Evolutionary conservation across 352 stramenopile species (phyloP).

Genomic region (Pythium brassicae): DNA sequence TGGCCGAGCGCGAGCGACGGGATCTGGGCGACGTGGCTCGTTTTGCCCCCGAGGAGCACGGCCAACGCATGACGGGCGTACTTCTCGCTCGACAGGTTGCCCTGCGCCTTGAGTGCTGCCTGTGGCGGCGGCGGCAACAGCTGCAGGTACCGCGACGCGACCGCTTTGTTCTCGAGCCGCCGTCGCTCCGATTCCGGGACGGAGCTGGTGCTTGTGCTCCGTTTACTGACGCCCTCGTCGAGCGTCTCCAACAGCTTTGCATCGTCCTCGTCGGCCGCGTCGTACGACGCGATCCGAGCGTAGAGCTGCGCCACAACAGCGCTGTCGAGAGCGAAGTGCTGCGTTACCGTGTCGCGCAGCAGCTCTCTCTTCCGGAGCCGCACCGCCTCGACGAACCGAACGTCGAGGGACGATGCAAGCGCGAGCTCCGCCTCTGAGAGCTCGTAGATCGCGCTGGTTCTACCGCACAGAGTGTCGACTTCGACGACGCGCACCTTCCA

Average conservation of each 20-base stretch:
- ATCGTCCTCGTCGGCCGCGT: constrained; percentile 5
- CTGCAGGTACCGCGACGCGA: constrained; percentile 30
- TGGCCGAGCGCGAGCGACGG: constrained; percentile 16
- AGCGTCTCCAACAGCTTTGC: no score
- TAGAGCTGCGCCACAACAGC: constrained; percentile 14
- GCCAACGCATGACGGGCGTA: constrained; percentile 37
- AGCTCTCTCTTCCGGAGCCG: constrained; percentile 41
- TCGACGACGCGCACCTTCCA: constrained; percentile 59
- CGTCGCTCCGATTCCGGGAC: constrained; percentile 19
- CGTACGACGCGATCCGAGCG: neutral
- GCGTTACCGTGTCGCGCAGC: constrained; percentile 36
- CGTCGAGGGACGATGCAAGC: constrained; percentile 11
- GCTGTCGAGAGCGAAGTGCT: constrained; percentile 17
- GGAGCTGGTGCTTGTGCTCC: neutral
- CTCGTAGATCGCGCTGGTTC: constrained; percentile 54
- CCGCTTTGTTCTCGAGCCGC: constrained; percentile 19
- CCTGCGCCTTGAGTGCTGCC: neutral
- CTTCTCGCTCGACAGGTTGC: constrained; percentile 34
- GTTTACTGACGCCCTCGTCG: neutral
- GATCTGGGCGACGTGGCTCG: constrained; percentile 26
- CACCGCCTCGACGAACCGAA: constrained; percentile 31
- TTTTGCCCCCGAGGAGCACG: constrained; percentile 29
- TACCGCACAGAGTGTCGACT: constrained; percentile 38
- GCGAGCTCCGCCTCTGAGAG: constrained; percentile 35
- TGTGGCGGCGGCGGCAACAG: constrained; percentile 3